These are phyloP conservation scores for Ormosia semicastrata DNA, from an alignment of 306 rosid genomes.

Conservation along the genomic window DNA sequence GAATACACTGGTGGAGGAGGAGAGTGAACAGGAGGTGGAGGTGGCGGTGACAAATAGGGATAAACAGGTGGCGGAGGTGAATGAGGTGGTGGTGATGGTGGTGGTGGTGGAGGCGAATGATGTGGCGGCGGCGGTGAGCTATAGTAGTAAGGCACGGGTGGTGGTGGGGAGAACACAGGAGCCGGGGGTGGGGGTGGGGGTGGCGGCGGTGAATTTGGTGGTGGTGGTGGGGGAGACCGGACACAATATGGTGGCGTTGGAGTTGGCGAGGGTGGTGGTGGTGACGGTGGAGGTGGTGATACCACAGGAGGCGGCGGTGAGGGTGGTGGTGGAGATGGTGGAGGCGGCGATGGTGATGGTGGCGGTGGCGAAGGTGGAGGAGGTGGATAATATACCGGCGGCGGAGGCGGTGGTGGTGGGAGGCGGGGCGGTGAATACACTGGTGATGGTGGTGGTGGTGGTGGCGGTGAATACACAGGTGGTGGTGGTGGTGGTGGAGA, in stretches of 20 bases:
- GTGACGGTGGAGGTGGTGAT: conserved; percentile 14
- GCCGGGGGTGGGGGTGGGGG: conserved; percentile 36
- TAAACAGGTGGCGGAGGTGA: conserved; percentile 71
- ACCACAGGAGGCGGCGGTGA: conserved; percentile 19
- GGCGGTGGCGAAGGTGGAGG: conserved; percentile 25
- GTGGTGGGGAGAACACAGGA: conserved; percentile 47
- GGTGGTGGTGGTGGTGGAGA: conserved; percentile 23
- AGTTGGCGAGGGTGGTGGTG: conserved; percentile 35
- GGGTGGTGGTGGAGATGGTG: conserved; percentile 18
- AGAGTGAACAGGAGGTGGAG: conserved; percentile 40
- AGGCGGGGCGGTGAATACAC: conserved; percentile 17
- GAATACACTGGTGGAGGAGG: conserved; percentile 62
- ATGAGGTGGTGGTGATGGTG: conserved; percentile 49
- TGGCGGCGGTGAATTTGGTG: conserved; percentile 36
- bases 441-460: conserved; percentile 50
- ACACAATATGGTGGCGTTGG: conserved; percentile 43
- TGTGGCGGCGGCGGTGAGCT: conserved; percentile 37
- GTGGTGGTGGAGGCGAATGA: conserved; percentile 35
- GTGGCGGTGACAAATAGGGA: conserved; percentile 51
- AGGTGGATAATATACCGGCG: background rate
- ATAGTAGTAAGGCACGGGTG: conserved; percentile 41
- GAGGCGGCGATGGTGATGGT: conserved; percentile 31
- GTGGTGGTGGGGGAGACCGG: conserved; percentile 20
- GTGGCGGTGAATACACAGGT: background rate
- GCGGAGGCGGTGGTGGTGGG: conserved; percentile 10